Percentiles rank a stretch among this genome's conserved stretches.
phyloP scores from a whole-genome alignment of 176 grass and related monocot species.

The Musa beccarii region DNA sequence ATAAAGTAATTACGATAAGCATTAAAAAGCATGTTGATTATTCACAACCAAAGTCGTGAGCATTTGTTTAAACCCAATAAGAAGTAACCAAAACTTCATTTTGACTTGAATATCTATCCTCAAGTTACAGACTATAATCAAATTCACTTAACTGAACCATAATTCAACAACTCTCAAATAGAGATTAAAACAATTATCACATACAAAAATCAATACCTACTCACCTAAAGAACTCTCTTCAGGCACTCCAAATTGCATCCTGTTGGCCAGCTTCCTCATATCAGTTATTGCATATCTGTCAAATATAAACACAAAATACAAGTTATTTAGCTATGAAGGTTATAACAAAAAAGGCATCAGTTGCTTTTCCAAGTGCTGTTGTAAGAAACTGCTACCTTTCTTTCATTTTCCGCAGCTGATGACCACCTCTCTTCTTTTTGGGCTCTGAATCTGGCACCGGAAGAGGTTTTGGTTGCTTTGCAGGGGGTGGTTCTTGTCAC shows the following conservation, averaged over 20 bases:
- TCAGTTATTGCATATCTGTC: conserved; percentile 79
- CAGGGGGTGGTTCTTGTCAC: conserved; percentile 81
- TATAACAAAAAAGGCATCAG: not conserved
- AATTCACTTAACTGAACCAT: not conserved
- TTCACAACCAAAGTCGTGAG: too few relatives aligned
- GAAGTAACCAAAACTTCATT: not conserved
- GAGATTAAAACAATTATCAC: not conserved
- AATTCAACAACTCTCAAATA: not conserved
- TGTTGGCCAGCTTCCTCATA: conserved; percentile 84
- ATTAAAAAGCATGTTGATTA: too few relatives aligned
- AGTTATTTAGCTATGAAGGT: conserved; percentile 8
- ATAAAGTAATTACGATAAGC: too few relatives aligned
- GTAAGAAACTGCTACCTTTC: conserved; percentile 42
- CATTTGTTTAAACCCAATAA: too few relatives aligned
- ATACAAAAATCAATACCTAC: not conserved
- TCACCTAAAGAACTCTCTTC: conserved; percentile 90
- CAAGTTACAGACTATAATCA: not conserved
- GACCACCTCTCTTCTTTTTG: conserved; percentile 73
- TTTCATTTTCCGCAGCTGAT: conserved; percentile 75
- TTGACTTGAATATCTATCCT: not conserved
- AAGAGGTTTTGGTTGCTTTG: conserved; percentile 81
- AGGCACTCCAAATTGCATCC: conserved; percentile 73
- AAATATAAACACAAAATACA: conserved; percentile 9
- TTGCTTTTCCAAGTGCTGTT: not conserved
- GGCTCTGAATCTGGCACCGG: conserved; percentile 76